Conservation (phyloP, 73 alveolate species). For the Paramecium biaurelia region DNA sequence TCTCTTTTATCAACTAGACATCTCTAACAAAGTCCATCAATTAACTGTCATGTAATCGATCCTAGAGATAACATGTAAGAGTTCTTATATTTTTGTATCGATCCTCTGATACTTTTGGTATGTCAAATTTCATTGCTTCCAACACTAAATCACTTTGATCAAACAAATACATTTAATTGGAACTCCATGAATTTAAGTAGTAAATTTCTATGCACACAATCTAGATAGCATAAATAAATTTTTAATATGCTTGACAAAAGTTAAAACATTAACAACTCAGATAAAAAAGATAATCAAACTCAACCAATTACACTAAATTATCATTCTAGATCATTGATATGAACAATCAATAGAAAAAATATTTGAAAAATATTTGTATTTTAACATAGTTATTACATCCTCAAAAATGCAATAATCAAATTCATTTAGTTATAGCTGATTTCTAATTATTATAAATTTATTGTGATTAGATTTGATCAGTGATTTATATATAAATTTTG, state of each 20-base stretch:
- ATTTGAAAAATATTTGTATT: neutral
- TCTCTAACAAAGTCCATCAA: slow-evolving; percentile 6
- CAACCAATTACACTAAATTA: neutral
- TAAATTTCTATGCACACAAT: neutral
- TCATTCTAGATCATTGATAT: neutral
- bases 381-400: too few species aligned
- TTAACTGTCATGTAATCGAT: neutral
- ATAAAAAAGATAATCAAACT: neutral
- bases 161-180: neutral
- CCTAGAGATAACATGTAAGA: neutral
- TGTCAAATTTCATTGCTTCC: slow-evolving; percentile 37
- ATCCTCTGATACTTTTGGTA: neutral
- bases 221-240: slow-evolving; percentile 11
- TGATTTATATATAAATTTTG: neutral
- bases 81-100: slow-evolving; percentile 24
- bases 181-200: neutral
- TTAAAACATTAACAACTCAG: neutral
- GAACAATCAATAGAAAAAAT: neutral
- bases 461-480: neutral
- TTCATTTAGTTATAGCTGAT: too few species aligned
- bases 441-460: neutral
- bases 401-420: too few species aligned
- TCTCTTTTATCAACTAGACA: neutral
- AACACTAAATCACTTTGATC: neutral
- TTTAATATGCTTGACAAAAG: neutral